Base-by-base conservation (phyloP, 1,284 basidiomycete species). In the Sanguinoderma infundibulare region DNA sequence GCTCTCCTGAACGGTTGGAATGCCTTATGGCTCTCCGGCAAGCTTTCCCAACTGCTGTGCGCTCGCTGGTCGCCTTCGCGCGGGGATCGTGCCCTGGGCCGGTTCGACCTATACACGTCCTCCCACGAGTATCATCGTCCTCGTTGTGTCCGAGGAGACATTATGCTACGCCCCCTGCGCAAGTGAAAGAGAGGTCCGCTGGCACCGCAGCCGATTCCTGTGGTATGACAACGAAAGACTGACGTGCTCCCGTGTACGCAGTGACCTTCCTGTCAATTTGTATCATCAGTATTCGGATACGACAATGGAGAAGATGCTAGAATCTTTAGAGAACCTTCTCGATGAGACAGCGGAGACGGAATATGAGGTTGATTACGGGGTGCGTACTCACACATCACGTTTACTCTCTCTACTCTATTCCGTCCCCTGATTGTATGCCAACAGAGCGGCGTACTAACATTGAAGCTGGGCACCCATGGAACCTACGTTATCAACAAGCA, bases 401-500 rank as follows among this genome's bases (percentile, higher is more conserved):
- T n/a, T n/a, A n/a, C n/a, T n/a, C n/a, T n/a, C n/a, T n/a, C n/a
- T n/a, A n/a, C n/a, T n/a, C n/a, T n/a, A n/a, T n/a, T n/a, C 26
- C 38, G 22, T 47, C 60, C 26, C 54, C 64, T 79, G 40, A 36
- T 22, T 49, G 50, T 26, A 52, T 53, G 44, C 42, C 20, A 59
- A 15, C 73, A 94, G 92, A 87, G 89, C 67, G 97, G 97, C 26
- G 97, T 99, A 34, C 79, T 99, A 61, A 99, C 95, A 2, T 85
- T 98, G 54, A 82, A 83, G 51, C 81, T 98, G 20, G 95, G 92
- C 36, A 80, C 85, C 8, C 81, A 91, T 64, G 96, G 96, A 20
- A 98, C 94, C n/a, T 99, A 98, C 79, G 97, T 98, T 42, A 93
- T 99, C 79, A 99, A 99, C 81, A 99, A 99, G 82, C 97, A 99